A percentile compares a stretch with the other conserved stretches of the same genome.
Evolutionary conservation across 345 rosid species (phyloP).

Genomic region (Isatis tinctoria): DNA sequence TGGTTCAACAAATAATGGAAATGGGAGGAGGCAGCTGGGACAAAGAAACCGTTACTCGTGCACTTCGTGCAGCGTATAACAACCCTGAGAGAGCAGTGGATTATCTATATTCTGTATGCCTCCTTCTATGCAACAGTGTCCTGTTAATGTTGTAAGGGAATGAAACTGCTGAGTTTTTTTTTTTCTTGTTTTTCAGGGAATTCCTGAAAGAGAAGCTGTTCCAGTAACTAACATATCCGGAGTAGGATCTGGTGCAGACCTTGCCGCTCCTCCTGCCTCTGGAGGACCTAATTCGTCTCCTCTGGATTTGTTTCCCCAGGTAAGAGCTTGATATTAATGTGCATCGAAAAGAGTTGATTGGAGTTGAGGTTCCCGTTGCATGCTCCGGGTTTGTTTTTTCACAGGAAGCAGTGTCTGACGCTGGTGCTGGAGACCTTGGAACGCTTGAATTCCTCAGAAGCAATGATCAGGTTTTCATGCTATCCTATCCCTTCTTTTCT

Average conservation of each 20-base stretch:
- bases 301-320: constrained; percentile 94
- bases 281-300: constrained; percentile 89
- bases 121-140: not conserved
- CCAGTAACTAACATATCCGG: constrained; percentile 50
- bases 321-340: constrained; percentile 17
- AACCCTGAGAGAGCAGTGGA: constrained; percentile 99
- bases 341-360: not conserved
- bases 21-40: constrained; percentile 98
- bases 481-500: not conserved
- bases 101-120: constrained; percentile 80
- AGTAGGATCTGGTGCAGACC: constrained; percentile 49
- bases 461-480: constrained; percentile 67
- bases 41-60: constrained; percentile 86
- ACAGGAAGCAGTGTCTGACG: constrained; percentile 68
- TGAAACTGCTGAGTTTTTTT: constrained; percentile 16
- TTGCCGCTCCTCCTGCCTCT: constrained; percentile 33
- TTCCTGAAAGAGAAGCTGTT: constrained; percentile 67
- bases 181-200: constrained; percentile 72
- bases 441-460: constrained; percentile 84
- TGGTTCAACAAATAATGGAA: constrained; percentile 84
- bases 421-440: constrained; percentile 63
- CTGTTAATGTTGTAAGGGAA: not conserved
- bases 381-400: not conserved
- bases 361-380: constrained; percentile 10
- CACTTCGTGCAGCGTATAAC: constrained; percentile 97